phyloP scores from a whole-genome alignment of 2,329 filamentous ascomycete species.

The Colletotrichum chlorophyti region DNA sequence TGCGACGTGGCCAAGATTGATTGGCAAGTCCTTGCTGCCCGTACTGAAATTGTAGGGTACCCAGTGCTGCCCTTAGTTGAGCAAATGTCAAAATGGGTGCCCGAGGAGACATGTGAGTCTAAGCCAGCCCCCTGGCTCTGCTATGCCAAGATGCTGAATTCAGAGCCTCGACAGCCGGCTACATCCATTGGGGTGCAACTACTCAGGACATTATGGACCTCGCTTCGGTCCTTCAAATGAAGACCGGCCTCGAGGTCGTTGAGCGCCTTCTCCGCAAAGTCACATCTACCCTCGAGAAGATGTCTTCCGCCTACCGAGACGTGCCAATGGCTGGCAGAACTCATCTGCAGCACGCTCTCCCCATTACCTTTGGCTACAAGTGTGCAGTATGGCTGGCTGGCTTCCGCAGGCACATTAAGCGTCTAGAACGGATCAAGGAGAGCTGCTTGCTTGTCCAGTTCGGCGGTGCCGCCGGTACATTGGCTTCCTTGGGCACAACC shows the following conservation, averaged over 20 bases:
- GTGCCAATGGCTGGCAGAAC: constrained; percentile 64
- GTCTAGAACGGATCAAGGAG: constrained; percentile 52
- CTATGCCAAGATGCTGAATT: not conserved
- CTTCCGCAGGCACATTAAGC: constrained; percentile 53
- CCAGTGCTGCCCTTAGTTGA: constrained; percentile 58
- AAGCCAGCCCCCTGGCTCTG: not conserved
- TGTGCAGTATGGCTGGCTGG: constrained; percentile 60
- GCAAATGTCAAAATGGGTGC: constrained; percentile 48
- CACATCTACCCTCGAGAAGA: constrained; percentile 45
- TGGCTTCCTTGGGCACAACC: constrained; percentile 57
- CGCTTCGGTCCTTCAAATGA: constrained; percentile 60
- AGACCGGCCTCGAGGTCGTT: constrained; percentile 54
- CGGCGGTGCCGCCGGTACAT: constrained; percentile 61
- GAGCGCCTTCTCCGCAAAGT: constrained; percentile 50
- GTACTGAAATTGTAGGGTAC: constrained; percentile 62
- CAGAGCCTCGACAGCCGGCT: constrained; percentile 34
- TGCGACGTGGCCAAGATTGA: constrained; percentile 33
- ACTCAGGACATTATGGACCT: constrained; percentile 67
- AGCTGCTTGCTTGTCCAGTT: constrained; percentile 60
- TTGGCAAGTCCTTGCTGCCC: constrained; percentile 44
- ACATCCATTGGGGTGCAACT: constrained; percentile 65
- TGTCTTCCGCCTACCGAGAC: constrained; percentile 54
- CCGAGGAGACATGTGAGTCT: constrained; percentile 38
- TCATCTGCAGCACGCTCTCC: constrained; percentile 63
- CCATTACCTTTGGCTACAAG: constrained; percentile 65